Evolutionary conservation across 2,329 filamentous ascomycete genomes (phyloP), one percentile per base, ranked within the genome.

Genomic region (Pseudogymnoascus sp.): DNA sequence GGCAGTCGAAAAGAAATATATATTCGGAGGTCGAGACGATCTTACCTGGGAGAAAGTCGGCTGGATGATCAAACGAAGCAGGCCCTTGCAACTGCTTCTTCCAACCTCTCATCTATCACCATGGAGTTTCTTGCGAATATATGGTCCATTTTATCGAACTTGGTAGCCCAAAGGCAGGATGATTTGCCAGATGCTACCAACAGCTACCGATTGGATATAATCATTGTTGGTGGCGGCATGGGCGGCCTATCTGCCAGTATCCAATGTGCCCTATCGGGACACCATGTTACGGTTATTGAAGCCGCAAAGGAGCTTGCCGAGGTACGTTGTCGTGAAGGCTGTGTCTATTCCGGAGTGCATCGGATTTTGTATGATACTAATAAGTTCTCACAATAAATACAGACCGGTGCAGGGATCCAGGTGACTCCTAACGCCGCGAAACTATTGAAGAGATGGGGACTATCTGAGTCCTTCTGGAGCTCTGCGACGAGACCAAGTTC

Each of bases 191-290:
- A 22, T 19, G 50, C 10, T 22, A 14, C 28, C 8, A 56, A 56
- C 4, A 6, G 28, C 14, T 33, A 10, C n/a, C 24, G 28, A 5
- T 33, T 56, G 28, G 28, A 56, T 35, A 65, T 83, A 28, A 75
- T 84, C 24, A 73, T 85, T 26, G 77, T 83, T 22, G 83, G 83
- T n/a, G 83, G 81, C 10, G 83, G 83, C 7, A 75, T 85, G 19
- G 81, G 81, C 19, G 83, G 83, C 4, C 74, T 85, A 6, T 75
- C 77, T n/a, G 76, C 78, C n/a, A 69, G 70, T 41, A 72, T 72
- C 11, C 63, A 70, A 5, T 65, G 67, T 33, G 56, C 67, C 8
- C 65, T 71, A 28, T 68, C 70, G 2, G 71, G 71, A 2, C 78
- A 80, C 61, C 64, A 70, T 24, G 77, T 80, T 10, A 76, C 72